phyloP scores from a whole-genome alignment of 2,329 filamentous ascomycete species.

The Fusarium ramigenum region DNA sequence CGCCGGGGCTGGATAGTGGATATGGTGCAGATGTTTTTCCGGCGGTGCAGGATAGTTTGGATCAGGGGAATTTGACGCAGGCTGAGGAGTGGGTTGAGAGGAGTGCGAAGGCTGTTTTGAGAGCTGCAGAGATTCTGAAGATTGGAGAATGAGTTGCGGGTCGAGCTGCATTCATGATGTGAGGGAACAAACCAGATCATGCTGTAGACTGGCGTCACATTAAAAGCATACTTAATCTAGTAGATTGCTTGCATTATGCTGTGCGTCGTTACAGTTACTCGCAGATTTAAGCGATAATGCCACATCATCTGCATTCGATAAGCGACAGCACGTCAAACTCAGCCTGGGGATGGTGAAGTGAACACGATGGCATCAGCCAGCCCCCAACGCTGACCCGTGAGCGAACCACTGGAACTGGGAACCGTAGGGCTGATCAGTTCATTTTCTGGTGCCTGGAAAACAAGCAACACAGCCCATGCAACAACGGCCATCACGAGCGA shows the following conservation, averaged over 20 bases:
- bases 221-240: rapidly evolving
- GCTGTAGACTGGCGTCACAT: too few species aligned
- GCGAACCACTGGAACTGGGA: not conserved
- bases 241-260: not conserved
- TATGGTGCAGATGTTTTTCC: constrained; percentile 36
- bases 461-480: constrained; percentile 42
- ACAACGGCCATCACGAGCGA: constrained; percentile 47
- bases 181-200: too few species aligned
- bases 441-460: constrained; percentile 37
- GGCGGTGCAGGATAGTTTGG: constrained; percentile 31
- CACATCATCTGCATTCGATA: not conserved
- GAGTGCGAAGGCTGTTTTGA: constrained; percentile 27
- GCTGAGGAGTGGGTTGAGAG: constrained; percentile 34
- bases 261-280: not conserved
- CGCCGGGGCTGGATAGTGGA: constrained; percentile 20
- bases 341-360: not conserved
- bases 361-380: not conserved
- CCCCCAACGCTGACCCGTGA: not conserved
- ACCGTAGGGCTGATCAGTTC: constrained; percentile 36
- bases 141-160: not conserved
- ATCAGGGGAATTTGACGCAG: constrained; percentile 22
- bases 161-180: too few species aligned
- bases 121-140: constrained; percentile 25
- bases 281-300: not conserved
- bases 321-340: not conserved